Percentiles rank a stretch among this genome's conserved stretches.
Evolutionary conservation across 2,329 filamentous ascomycete species (phyloP).

Genomic region (Furcasterigmium furcatum): DNA sequence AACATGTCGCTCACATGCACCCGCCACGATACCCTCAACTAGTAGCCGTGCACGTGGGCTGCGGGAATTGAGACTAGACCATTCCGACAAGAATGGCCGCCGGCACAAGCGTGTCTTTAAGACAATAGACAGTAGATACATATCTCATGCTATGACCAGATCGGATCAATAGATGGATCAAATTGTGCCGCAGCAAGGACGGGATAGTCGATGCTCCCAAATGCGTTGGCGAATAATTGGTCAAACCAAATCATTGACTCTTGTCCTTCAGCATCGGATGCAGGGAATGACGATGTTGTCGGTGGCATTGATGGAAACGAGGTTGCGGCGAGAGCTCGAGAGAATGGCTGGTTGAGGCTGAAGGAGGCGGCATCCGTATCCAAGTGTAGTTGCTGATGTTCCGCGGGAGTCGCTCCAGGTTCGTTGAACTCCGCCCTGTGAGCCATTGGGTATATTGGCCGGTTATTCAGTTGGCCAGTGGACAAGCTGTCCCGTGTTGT

Average conservation of each 20-base stretch:
- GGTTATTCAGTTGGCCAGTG: too few relatives aligned
- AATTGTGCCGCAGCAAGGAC: conserved; percentile 27
- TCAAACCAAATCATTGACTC: conserved; percentile 31
- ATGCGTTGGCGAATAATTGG: conserved; percentile 27
- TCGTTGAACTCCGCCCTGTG: too few relatives aligned
- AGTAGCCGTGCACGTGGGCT: too few relatives aligned
- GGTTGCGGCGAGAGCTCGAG: not conserved
- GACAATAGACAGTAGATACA: too few relatives aligned
- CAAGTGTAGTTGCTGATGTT: not conserved
- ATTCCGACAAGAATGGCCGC: too few relatives aligned
- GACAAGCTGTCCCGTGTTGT: too few relatives aligned
- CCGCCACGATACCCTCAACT: too few relatives aligned
- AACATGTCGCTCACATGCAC: too few relatives aligned
- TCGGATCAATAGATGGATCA: conserved; percentile 25
- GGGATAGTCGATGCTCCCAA: conserved; percentile 27
- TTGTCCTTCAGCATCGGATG: conserved; percentile 18
- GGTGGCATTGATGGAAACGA: conserved; percentile 2
- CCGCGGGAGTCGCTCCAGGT: too few relatives aligned
- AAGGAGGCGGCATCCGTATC: not conserved
- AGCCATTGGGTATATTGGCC: too few relatives aligned
- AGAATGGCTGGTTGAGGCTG: not conserved
- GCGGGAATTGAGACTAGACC: too few relatives aligned
- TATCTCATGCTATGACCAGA: conserved; percentile 25
- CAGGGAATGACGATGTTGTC: not conserved
- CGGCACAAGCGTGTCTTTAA: too few relatives aligned